Conservation (phyloP, 345 rosid species). For the Physaria fendleri region DNA sequence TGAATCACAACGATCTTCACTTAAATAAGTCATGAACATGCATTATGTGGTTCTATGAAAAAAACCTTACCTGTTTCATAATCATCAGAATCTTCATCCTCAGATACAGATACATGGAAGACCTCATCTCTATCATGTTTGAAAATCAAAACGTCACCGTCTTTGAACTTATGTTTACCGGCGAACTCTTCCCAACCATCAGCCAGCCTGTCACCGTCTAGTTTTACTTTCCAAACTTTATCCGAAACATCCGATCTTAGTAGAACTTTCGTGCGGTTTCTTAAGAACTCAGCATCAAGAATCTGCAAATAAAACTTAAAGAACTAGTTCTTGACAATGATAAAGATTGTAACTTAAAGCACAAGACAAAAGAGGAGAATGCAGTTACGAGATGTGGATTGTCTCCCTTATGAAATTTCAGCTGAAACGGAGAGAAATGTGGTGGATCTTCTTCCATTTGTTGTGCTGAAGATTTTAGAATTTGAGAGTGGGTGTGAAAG, state of each 20-base stretch:
- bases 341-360: neutral
- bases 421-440: neutral
- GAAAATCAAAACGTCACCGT: constrained; percentile 19
- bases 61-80: constrained; percentile 3
- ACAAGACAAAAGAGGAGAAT: neutral
- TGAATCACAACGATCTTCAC: constrained; percentile 14
- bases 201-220: neutral
- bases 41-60: neutral
- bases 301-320: neutral
- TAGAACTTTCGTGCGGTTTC: constrained; percentile 5
- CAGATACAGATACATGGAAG: constrained; percentile 12
- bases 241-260: constrained; percentile 7
- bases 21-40: neutral
- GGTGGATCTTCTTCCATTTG: constrained; percentile 19
- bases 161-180: neutral
- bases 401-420: neutral
- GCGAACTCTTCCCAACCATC: constrained; percentile 27
- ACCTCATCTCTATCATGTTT: constrained; percentile 15
- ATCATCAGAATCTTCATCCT: neutral
- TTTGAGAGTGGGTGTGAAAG: too few species aligned
- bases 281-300: constrained; percentile 11
- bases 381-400: constrained; percentile 15
- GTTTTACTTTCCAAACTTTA: constrained; percentile 12
- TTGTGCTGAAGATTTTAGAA: too few species aligned
- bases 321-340: neutral